These are phyloP conservation scores for Lumnitzera littorea DNA, from an alignment of 345 rosid species.

Conservation along the genomic window DNA sequence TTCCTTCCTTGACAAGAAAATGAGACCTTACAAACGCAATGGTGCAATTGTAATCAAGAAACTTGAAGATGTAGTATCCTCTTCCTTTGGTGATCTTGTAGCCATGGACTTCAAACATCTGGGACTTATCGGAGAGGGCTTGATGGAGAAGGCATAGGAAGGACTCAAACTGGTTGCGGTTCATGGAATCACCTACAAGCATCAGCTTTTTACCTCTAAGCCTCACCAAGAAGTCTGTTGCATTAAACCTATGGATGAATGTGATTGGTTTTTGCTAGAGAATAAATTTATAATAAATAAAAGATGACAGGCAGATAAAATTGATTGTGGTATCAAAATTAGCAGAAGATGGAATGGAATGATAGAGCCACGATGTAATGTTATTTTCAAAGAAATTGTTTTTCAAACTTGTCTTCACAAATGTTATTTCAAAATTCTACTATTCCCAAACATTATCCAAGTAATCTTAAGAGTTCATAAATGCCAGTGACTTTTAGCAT, in stretches of 20 bases:
- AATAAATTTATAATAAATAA: no score
- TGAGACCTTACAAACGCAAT: conserved; percentile 91
- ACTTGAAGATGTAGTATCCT: conserved; percentile 71
- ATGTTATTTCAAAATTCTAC: no score
- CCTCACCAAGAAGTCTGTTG: conserved; percentile 82
- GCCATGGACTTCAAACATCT: conserved; percentile 76
- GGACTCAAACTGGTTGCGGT: conserved; percentile 89
- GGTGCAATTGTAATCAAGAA: conserved; percentile 74
- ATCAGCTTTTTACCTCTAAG: conserved; percentile 73
- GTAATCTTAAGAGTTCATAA: no score
- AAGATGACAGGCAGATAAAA: no score
- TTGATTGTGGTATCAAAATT: no score
- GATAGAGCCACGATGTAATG: no score
- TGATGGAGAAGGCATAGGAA: conserved; percentile 77
- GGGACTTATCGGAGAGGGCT: conserved; percentile 56
- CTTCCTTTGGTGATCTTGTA: conserved; percentile 78
- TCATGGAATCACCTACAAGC: conserved; percentile 97
- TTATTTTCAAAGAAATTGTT: no score
- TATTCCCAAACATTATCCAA: no score
- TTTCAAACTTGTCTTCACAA: no score
- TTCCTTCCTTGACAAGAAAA: conserved; percentile 92
- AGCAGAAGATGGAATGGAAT: no score
- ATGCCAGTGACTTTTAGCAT: no score
- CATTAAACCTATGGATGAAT: conserved; percentile 75
- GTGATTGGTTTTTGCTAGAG: no score